Evolutionary conservation across 1,284 basidiomycete species (phyloP).

Genomic region (Malassezia cuniculi): DNA sequence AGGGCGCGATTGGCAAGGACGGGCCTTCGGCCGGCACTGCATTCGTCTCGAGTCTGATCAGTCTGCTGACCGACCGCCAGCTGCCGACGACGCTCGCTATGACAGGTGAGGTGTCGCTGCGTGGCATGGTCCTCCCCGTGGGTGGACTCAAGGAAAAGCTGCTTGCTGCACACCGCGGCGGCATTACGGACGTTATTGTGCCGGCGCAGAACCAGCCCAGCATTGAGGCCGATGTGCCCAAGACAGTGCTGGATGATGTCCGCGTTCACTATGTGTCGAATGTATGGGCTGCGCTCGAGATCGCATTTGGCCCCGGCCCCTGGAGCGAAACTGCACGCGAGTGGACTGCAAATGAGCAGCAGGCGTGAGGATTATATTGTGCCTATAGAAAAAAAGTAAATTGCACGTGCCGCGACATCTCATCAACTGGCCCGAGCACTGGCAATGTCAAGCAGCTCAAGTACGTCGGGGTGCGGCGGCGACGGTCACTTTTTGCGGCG

Average conservation of each 20-base stretch:
- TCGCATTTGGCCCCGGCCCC: constrained; percentile 40
- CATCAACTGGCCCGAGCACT: no score
- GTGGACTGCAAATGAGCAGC: constrained; percentile 8
- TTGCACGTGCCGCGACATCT: no score
- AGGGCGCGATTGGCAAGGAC: constrained; percentile 88
- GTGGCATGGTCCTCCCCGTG: constrained; percentile 42
- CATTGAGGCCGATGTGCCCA: constrained; percentile 43
- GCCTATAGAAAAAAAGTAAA: no score
- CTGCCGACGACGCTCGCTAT: constrained; percentile 39
- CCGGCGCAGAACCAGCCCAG: constrained; percentile 42
- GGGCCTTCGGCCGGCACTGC: constrained; percentile 93
- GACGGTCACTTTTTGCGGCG: no score
- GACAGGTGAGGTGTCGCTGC: constrained; percentile 43
- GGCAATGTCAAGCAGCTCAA: no score
- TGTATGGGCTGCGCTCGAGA: constrained; percentile 39
- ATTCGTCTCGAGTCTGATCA: constrained; percentile 77
- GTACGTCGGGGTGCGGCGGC: no score
- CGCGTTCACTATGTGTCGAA: constrained; percentile 43
- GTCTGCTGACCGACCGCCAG: constrained; percentile 53
- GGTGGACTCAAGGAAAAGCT: constrained; percentile 45
- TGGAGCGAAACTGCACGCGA: constrained; percentile 33
- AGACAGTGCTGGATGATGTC: constrained; percentile 34
- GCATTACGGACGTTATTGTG: constrained; percentile 37
- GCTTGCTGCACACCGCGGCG: constrained; percentile 39
- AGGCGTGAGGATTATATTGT: no score